Evolutionary conservation across 2,329 filamentous ascomycete species (phyloP).

Genomic region (Colletotrichum phormii): DNA sequence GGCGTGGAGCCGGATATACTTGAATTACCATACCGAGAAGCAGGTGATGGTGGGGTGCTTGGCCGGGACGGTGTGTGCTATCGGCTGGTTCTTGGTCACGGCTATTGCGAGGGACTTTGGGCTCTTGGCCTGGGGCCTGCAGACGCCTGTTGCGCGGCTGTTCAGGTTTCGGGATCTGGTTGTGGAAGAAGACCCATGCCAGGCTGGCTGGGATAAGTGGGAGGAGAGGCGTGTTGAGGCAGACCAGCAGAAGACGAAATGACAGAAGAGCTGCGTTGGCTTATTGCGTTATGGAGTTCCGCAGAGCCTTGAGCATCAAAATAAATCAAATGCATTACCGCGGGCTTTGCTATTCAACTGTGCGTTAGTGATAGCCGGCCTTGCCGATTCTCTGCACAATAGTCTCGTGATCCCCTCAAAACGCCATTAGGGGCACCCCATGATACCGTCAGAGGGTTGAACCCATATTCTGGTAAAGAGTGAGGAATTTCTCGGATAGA

Average conservation of each 20-base stretch:
- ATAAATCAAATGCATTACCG: background rate
- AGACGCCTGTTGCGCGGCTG: conserved; percentile 71
- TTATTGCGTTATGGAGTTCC: background rate
- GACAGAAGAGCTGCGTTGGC: background rate
- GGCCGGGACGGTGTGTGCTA: conserved; percentile 77
- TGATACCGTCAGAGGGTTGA: too few species aligned
- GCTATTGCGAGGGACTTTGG: conserved; percentile 74
- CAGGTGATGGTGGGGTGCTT: conserved; percentile 86
- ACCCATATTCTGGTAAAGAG: too few species aligned
- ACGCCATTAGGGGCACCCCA: too few species aligned
- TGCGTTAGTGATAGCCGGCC: too few species aligned
- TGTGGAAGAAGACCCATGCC: conserved; percentile 86
- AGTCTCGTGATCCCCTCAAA: too few species aligned
- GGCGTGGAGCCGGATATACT: conserved; percentile 86
- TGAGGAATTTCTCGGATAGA: too few species aligned
- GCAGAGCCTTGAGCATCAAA: background rate
- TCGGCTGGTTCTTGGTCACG: conserved; percentile 83
- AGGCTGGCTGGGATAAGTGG: conserved; percentile 96
- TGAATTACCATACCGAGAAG: conserved; percentile 89
- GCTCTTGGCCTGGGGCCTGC: conserved; percentile 78
- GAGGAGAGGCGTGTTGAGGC: conserved; percentile 63
- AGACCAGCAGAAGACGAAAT: conserved; percentile 45
- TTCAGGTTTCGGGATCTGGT: conserved; percentile 86
- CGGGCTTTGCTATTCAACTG: too few species aligned
- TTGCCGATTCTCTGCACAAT: too few species aligned